Evolutionary conservation across 2,329 filamentous ascomycete genomes (phyloP), one percentile per base, ranked within the genome.

Genomic region (Monilinia polystroma): DNA sequence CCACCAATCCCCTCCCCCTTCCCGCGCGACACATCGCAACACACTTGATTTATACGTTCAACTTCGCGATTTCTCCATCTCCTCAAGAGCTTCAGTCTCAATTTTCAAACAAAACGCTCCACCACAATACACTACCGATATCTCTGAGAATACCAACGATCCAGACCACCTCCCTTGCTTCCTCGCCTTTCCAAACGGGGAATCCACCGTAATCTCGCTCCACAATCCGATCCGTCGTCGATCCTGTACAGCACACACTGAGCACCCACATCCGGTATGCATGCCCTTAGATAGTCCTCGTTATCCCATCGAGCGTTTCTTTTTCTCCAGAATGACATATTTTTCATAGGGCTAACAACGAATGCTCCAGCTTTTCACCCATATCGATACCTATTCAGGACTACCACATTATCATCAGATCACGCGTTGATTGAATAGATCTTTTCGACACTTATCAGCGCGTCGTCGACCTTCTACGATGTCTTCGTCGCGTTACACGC

Each of bases 331-430:
- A 56, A 64, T 65, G 49, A 68, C 56, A 60, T 53, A 63, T 49
- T 62, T 67, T 67, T 58, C 66, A 67, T 49, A 68, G 63, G 56
- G 66, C 72, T 72, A 70, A 72, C 60, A 67, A 49, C 69, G 69
- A 66, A 68, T 70, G 63, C 68, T 68, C 51, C 70, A 70, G 69
- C 70, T 54, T 47, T 53, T 38, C 38, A 41, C 20, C 53, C 56
- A 38, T 8, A 52, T 23, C 64, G 11, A 54, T 63, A 45, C 58
- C 45, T 62, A 41, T 51, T 58, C 41, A 38, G 41, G 54, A 65
- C 67, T 45, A 85, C 91, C 70, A 81, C 87, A 68, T 74, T 76
- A 84, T 53, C 90, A 93, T 74, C 87, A 88, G 58, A 55, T 62
- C 63, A 73, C 72, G 70, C 71, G 71, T 73, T 67, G 49, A 63